These are phyloP conservation scores for Globisporangium orthogonon DNA, from an alignment of 352 stramenopile species.

Conservation along the genomic window DNA sequence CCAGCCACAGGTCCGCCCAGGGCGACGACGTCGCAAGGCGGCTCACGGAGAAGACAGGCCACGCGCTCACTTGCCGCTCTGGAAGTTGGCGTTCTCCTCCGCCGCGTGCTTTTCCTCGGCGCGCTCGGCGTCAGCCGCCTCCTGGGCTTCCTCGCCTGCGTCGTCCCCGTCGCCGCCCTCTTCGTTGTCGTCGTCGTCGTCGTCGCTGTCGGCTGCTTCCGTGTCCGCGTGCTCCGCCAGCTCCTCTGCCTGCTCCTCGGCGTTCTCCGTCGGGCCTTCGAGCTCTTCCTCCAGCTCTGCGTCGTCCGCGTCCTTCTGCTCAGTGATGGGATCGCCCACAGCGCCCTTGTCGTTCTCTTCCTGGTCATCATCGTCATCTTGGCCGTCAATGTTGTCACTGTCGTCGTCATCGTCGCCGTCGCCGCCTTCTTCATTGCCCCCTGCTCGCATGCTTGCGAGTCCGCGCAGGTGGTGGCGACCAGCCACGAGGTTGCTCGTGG, in stretches of 20 bases:
- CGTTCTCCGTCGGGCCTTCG: constrained; percentile 1
- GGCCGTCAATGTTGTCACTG: no score
- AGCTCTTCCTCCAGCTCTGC: neutral
- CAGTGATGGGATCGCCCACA: neutral
- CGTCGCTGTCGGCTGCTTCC: neutral
- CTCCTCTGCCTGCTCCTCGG: constrained; percentile 4
- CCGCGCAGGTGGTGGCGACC: constrained; percentile 3
- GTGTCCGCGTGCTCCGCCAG: constrained; percentile 6
- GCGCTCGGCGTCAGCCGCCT: neutral
- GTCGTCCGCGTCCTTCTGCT: no score
- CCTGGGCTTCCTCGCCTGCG: constrained; percentile 4
- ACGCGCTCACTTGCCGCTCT: neutral
- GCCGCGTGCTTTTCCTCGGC: neutral
- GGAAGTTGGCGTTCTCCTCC: neutral
- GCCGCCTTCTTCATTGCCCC: neutral
- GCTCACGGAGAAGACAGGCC: neutral
- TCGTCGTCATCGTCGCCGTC: constrained; percentile 4
- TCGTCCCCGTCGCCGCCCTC: neutral
- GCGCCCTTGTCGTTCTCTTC: constrained; percentile 2
- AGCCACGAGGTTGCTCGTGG: no score
- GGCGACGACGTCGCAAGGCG: no score
- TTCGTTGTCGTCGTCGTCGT: neutral
- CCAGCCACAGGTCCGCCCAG: no score
- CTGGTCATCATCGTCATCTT: neutral
- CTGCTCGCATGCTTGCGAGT: constrained; percentile 2